phyloP scores from a whole-genome alignment of 768 basidiomycete species.

The Russula sp. region DNA sequence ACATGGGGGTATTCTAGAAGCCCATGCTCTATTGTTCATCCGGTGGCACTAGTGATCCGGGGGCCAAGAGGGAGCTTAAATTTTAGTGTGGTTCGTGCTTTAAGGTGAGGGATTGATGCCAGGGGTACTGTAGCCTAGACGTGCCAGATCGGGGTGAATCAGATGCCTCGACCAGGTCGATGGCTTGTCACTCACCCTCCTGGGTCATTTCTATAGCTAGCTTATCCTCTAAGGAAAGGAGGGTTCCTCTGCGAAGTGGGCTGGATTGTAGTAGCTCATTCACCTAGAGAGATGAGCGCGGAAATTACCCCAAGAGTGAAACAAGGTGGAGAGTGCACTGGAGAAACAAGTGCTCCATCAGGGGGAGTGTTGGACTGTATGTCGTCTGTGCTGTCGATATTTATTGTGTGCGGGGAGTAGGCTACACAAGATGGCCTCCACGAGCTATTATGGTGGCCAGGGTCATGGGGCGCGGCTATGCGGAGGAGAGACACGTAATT shows the following conservation, averaged over 20 bases:
- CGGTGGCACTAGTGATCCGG: slow-evolving; percentile 18
- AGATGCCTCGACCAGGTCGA: slow-evolving; percentile 18
- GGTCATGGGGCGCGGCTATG: neutral
- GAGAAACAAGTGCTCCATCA: neutral
- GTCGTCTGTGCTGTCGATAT: neutral
- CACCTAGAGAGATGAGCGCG: slow-evolving; percentile 14
- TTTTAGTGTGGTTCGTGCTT: slow-evolving; percentile 14
- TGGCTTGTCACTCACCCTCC: slow-evolving; percentile 1
- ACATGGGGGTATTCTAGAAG: slow-evolving; percentile 7
- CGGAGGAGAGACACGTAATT: neutral
- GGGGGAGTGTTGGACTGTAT: neutral
- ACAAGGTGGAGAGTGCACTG: too few relatives aligned
- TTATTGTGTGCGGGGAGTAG: neutral
- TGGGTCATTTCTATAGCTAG: neutral
- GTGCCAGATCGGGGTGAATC: slow-evolving; percentile 19
- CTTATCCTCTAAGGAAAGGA: neutral
- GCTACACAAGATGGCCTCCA: neutral
- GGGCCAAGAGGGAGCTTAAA: neutral
- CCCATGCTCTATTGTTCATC: slow-evolving; percentile 3
- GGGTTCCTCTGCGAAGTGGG: neutral
- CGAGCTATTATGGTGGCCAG: neutral
- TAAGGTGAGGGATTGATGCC: slow-evolving; percentile 15
- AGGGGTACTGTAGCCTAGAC: slow-evolving; percentile 16
- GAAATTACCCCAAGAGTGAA: slow-evolving; percentile 6
- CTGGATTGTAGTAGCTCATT: neutral